Evolutionary conservation across 352 stramenopile species (phyloP), one percentile per base, ranked within the genome.

Genomic region (Blastocystis sp.): DNA sequence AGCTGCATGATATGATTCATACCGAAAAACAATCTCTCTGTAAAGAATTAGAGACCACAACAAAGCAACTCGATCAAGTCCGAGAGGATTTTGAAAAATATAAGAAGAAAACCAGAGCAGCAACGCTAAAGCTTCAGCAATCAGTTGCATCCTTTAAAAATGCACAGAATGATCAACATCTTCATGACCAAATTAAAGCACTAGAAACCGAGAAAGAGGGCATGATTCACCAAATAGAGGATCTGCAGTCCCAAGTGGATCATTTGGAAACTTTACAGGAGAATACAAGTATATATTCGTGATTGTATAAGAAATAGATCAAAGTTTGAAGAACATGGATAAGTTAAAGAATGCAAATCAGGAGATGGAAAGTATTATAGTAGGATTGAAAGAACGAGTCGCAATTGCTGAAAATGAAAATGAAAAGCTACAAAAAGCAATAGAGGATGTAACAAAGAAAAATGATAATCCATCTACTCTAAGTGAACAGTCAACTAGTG

Each of bases 81-180:
- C 50, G 62, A 18, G 26, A 15, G 9, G 47, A 63, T n/a, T 84
- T 66, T 37, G 73, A 84, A 15, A 41, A 34, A 3, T 84, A 84
- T 43, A 59, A 61, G 37, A 34, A 45, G 53, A 84, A 66, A 29
- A 84, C 73, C 15, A 50, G 73, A 34, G 37, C 62, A n/a, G 73
- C 73, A 45, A 84, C 73, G 37, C 20, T 84, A 2, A 84, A 84
- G 34, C 73, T 84, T 4, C 73, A 84, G 50, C 73, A 84, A 8
- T 43, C 9, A 3, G 37, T 47, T 18, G 53, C 43, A 11, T 13
- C 15, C 8, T 39, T 11, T 9, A 64, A 66, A n/a, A 26, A 84
- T 13, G 20, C 20, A 29, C 20, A 63, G 13, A 26, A 8, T 20
- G 45, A 29, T 18, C 39, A 66, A 5, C 20, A 66, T 39, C 39